A percentile compares a stretch with the other conserved stretches of the same genome.
Evolutionary conservation across 208 protist genomes (phyloP).

Genomic region (Herpetomonas tarakana): DNA sequence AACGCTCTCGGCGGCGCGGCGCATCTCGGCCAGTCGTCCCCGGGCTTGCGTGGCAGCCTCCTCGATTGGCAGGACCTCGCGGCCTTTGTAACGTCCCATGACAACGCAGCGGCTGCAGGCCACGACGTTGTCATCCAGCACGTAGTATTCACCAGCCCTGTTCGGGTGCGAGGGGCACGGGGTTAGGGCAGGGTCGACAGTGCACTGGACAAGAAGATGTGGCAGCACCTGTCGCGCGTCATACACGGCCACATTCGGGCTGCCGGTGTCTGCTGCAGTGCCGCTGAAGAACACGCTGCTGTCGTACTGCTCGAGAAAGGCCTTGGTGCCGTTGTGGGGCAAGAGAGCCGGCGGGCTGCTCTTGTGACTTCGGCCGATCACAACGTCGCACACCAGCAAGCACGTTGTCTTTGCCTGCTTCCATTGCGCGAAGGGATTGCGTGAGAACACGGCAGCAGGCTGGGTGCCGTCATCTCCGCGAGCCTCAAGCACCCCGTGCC

Average conservation of each 20-base stretch:
- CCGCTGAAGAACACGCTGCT: conserved; percentile 49
- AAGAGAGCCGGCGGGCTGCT: conserved; percentile 18
- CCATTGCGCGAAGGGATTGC: conserved; percentile 50
- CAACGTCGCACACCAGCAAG: conserved; percentile 70
- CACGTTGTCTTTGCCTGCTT: conserved; percentile 24
- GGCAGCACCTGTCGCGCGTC: conserved; percentile 55
- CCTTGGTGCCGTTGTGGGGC: conserved; percentile 18
- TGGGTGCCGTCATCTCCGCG: background rate
- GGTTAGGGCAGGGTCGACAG: conserved; percentile 46
- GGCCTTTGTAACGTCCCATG: conserved; percentile 45
- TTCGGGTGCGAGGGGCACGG: conserved; percentile 62
- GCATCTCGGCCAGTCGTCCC: conserved; percentile 35
- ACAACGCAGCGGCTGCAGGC: conserved; percentile 76
- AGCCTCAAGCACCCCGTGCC: conserved; percentile 23
- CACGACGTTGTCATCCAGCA: conserved; percentile 44
- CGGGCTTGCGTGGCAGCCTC: conserved; percentile 62
- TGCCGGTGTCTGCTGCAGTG: conserved; percentile 31
- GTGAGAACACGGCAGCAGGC: conserved; percentile 33
- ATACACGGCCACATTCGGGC: conserved; percentile 47
- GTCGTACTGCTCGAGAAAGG: conserved; percentile 45
- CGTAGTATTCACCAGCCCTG: conserved; percentile 72
- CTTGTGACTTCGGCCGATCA: conserved; percentile 38
- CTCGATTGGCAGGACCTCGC: conserved; percentile 48
- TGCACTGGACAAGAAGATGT: conserved; percentile 53
- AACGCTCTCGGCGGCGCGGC: conserved; percentile 33